Evolutionary conservation across 2,329 filamentous ascomycete genomes (phyloP).

Genomic region (Drechslerella coelobrocha): DNA sequence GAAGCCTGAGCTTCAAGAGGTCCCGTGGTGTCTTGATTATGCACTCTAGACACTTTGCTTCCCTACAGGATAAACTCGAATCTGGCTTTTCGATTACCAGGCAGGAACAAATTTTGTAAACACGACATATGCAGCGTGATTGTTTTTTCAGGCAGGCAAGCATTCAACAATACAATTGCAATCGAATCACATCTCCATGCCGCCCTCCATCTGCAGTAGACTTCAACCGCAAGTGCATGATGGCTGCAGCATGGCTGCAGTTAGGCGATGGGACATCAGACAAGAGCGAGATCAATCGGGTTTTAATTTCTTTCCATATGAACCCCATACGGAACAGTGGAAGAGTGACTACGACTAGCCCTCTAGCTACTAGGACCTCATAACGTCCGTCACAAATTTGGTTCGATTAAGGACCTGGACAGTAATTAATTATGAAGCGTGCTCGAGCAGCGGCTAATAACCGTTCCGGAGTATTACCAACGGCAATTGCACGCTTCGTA

Average conservation of each 20-base stretch:
- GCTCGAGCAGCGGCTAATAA: too few relatives aligned
- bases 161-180: conserved; percentile 11
- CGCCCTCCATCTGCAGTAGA: conserved; percentile 32
- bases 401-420: too few relatives aligned
- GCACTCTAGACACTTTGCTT: conserved; percentile 31
- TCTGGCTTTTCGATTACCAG: conserved; percentile 35
- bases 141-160: neutral
- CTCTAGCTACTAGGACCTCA: too few relatives aligned
- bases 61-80: conserved; percentile 5
- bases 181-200: conserved; percentile 32
- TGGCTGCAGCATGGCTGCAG: conserved; percentile 37
- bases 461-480: too few relatives aligned
- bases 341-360: too few relatives aligned
- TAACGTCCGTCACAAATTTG: neutral
- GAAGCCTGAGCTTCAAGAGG: neutral
- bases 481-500: too few relatives aligned
- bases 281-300: neutral
- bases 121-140: neutral
- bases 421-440: too few relatives aligned
- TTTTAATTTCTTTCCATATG: neutral
- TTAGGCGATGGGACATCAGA: conserved; percentile 7
- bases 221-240: conserved; percentile 33
- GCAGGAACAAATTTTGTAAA: neutral
- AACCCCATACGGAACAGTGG: neutral
- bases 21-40: neutral